These are phyloP conservation scores for Trypanosoma caninum DNA, from an alignment of 208 protist species.

Conservation along the genomic window DNA sequence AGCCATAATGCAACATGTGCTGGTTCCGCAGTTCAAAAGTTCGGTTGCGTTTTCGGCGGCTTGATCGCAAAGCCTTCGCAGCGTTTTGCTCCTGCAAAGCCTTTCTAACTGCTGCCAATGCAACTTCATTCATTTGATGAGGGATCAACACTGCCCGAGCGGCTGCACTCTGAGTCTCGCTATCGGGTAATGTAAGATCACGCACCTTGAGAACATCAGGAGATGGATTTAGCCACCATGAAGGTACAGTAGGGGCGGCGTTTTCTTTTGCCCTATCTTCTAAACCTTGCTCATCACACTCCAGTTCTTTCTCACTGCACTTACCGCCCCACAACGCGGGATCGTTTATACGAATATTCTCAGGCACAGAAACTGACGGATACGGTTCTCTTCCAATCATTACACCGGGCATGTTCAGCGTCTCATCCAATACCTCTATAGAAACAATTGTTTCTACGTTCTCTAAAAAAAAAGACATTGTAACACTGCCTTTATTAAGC, in stretches of 20 bases:
- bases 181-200: slow-evolving; percentile 50
- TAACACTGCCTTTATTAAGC: slow-evolving; percentile 6
- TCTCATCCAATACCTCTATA: slow-evolving; percentile 45
- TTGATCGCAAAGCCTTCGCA: slow-evolving; percentile 3
- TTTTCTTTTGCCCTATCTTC: slow-evolving; percentile 2
- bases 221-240: slow-evolving; percentile 76
- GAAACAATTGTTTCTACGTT: slow-evolving; percentile 36
- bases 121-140: slow-evolving; percentile 16
- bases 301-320: not conserved
- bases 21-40: slow-evolving; percentile 50
- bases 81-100: slow-evolving; percentile 7
- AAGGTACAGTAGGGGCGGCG: slow-evolving; percentile 21
- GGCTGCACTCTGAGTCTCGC: slow-evolving; percentile 34
- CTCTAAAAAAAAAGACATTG: slow-evolving; percentile 22
- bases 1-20: slow-evolving; percentile 80
- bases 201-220: slow-evolving; percentile 43
- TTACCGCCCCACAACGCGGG: slow-evolving; percentile 13
- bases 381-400: slow-evolving; percentile 58
- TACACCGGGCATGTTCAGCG: slow-evolving; percentile 50
- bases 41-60: slow-evolving; percentile 16
- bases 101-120: slow-evolving; percentile 6
- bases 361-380: slow-evolving; percentile 29
- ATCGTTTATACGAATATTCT: slow-evolving; percentile 22
- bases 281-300: slow-evolving; percentile 3
- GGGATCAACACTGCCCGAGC: slow-evolving; percentile 32